Evolutionary conservation across 2,329 filamentous ascomycete species (phyloP).

Genomic region (Helotiales sp.): DNA sequence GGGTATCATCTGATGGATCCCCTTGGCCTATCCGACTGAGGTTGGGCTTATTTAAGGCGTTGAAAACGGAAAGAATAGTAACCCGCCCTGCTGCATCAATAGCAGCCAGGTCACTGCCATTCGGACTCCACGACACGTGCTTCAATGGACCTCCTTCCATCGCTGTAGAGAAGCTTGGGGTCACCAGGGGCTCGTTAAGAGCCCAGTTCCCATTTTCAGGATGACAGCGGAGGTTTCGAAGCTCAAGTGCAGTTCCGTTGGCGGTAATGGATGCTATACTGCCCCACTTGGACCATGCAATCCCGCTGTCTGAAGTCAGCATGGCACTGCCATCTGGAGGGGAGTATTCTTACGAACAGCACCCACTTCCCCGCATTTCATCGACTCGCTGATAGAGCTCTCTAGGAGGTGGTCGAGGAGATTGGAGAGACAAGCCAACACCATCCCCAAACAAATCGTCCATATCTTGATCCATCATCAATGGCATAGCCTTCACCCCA

Average conservation of each 20-base stretch:
- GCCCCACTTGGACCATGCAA: conserved; percentile 87
- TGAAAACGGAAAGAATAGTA: conserved; percentile 69
- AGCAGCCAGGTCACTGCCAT: conserved; percentile 77
- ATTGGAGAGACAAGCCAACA: conserved; percentile 53
- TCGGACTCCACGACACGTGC: conserved; percentile 78
- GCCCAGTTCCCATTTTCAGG: conserved; percentile 72
- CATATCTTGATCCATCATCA: conserved; percentile 58
- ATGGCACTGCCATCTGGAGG: background rate
- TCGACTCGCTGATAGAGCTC: conserved; percentile 73
- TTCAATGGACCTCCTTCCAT: conserved; percentile 66
- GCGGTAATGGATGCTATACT: conserved; percentile 79
- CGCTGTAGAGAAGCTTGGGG: conserved; percentile 60
- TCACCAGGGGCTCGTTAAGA: conserved; percentile 69
- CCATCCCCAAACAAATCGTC: conserved; percentile 76
- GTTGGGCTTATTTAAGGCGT: conserved; percentile 72
- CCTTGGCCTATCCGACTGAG: conserved; percentile 60
- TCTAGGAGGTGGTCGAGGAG: conserved; percentile 57
- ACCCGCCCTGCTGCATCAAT: conserved; percentile 79
- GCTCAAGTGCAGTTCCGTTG: conserved; percentile 68
- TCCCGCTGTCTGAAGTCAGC: conserved; percentile 52
- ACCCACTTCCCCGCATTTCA: conserved; percentile 73
- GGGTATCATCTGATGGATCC: conserved; percentile 74
- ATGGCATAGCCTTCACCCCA: conserved; percentile 41
- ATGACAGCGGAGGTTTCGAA: conserved; percentile 71
- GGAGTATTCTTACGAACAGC: conserved; percentile 70